Evolutionary conservation across 1,284 basidiomycete genomes (phyloP).

Genomic region (Fomitiporia mediterranea): DNA sequence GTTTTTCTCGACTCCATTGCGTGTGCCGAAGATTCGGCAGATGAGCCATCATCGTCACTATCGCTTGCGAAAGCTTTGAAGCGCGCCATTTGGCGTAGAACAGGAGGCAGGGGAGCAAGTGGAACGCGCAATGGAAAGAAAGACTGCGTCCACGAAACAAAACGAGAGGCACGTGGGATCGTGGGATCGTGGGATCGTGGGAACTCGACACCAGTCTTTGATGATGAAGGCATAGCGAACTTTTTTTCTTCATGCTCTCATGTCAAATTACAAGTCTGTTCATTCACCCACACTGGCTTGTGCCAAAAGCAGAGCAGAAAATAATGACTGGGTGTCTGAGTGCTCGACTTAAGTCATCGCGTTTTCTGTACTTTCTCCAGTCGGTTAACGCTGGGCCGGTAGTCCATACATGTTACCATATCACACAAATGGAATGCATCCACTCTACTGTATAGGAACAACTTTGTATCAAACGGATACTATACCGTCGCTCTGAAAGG

Average conservation of each 20-base stretch:
- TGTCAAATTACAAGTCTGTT: conserved; percentile 37
- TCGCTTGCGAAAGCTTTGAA: conserved; percentile 17
- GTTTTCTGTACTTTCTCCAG: conserved; percentile 23
- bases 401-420: conserved; percentile 34
- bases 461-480: no score
- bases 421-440: background rate
- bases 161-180: background rate
- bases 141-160: background rate
- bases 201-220: conserved; percentile 18
- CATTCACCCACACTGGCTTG: conserved; percentile 37
- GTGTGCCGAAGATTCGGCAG: background rate
- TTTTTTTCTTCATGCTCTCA: conserved; percentile 30
- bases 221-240: no score
- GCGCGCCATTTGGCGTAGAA: conserved; percentile 15
- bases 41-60: conserved; percentile 11
- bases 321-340: conserved; percentile 42
- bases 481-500: no score
- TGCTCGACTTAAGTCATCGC: conserved; percentile 39
- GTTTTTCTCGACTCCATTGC: conserved; percentile 1
- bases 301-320: conserved; percentile 53
- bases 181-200: background rate
- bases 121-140: background rate
- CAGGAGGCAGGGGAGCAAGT: background rate
- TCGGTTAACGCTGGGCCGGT: conserved; percentile 39
- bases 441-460: no score